Conservation (phyloP, 2,329 filamentous ascomycete genomes). For the Aspergillus proliferans region DNA sequence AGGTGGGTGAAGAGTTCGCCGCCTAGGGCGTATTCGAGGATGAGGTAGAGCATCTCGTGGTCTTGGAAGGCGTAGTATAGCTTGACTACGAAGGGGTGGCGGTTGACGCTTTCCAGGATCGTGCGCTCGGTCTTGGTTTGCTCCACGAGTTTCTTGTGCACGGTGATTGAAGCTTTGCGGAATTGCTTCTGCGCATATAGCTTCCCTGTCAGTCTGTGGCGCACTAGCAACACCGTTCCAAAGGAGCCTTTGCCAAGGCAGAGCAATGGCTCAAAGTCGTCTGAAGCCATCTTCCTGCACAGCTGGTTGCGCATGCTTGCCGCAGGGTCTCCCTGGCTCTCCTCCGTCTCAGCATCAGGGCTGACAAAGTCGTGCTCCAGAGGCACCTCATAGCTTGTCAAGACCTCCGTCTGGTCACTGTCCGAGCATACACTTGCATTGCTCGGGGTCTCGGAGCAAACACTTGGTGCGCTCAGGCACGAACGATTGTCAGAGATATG, state of each 20-base stretch:
- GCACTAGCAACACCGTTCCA: slow-evolving; percentile 88
- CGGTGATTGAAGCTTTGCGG: slow-evolving; percentile 89
- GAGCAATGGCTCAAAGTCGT: slow-evolving; percentile 82
- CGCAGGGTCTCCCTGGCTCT: slow-evolving; percentile 39
- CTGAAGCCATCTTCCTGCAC: slow-evolving; percentile 78
- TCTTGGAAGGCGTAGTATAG: slow-evolving; percentile 98
- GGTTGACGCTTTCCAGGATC: slow-evolving; percentile 91
- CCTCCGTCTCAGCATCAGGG: slow-evolving; percentile 39
- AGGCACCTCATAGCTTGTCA: slow-evolving; percentile 76
- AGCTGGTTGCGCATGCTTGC: slow-evolving; percentile 48
- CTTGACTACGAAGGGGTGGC: slow-evolving; percentile 96
- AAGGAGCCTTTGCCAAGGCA: slow-evolving; percentile 96
- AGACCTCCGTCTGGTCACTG: slow-evolving; percentile 62
- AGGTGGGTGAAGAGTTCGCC: slow-evolving; percentile 96
- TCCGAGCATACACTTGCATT: slow-evolving; percentile 57
- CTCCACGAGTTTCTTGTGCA: slow-evolving; percentile 92
- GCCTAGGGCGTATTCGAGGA: slow-evolving; percentile 94
- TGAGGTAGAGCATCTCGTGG: slow-evolving; percentile 93
- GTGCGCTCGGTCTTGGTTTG: slow-evolving; percentile 95
- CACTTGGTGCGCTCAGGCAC: slow-evolving; percentile 49
- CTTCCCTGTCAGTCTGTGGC: slow-evolving; percentile 77
- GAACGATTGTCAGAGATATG: slow-evolving; percentile 59
- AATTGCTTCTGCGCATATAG: slow-evolving; percentile 98
- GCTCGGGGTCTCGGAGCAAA: slow-evolving; percentile 43
- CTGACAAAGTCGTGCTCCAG: slow-evolving; percentile 82